phyloP scores from a whole-genome alignment of 2,329 filamentous ascomycete species.

The Stachybotrys chartarum region DNA sequence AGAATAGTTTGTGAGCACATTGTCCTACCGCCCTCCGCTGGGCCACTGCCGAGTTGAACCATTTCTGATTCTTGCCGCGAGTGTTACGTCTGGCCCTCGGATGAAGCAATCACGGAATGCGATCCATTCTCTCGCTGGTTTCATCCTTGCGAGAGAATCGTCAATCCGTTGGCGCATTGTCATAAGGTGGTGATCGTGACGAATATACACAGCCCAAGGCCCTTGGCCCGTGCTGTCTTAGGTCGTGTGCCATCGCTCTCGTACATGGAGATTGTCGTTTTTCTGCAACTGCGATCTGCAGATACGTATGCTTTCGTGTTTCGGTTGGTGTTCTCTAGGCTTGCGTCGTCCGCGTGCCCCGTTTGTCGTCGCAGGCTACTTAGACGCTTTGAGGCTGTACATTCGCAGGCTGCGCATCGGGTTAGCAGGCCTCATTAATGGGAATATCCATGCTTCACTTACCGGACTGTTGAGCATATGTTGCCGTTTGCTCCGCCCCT shows the following conservation, averaged over 20 bases:
- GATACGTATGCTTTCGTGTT: slow-evolving; percentile 5
- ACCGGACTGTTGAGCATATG: slow-evolving; percentile 95
- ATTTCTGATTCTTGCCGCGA: slow-evolving; percentile 18
- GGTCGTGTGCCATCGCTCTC: background rate
- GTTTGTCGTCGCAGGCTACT: slow-evolving; percentile 3
- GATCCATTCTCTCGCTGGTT: background rate
- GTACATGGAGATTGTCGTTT: background rate
- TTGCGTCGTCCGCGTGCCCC: slow-evolving; percentile 7
- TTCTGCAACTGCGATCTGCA: background rate
- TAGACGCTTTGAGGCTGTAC: slow-evolving; percentile 51
- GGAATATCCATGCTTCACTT: slow-evolving; percentile 34
- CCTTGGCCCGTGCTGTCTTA: background rate
- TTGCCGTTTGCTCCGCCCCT: slow-evolving; percentile 88
- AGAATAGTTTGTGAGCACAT: background rate
- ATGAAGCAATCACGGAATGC: background rate
- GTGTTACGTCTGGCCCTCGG: slow-evolving; percentile 18
- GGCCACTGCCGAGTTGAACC: slow-evolving; percentile 18
- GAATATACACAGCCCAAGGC: background rate
- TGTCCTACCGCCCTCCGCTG: slow-evolving; percentile 7
- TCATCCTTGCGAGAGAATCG: background rate
- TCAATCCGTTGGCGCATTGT: background rate
- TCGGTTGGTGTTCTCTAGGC: slow-evolving; percentile 9
- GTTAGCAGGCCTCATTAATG: background rate
- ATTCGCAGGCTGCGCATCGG: slow-evolving; percentile 39
- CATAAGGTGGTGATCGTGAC: background rate